Conservation (phyloP, 345 rosid genomes). For the Salix arbutifolia region DNA sequence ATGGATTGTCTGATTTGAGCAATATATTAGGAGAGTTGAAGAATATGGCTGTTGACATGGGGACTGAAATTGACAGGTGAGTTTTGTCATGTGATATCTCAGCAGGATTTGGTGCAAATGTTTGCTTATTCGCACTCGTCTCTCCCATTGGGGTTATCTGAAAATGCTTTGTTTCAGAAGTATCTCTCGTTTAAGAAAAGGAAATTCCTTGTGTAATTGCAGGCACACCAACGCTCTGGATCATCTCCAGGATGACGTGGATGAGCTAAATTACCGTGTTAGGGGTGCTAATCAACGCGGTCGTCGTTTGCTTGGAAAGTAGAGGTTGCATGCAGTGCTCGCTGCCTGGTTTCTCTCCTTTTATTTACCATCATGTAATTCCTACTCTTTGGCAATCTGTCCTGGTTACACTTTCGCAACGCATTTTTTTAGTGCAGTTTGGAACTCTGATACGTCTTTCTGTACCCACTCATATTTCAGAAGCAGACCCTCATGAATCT, state of each 20-base stretch:
- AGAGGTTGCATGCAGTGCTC: conserved; percentile 15
- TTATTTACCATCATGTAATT: background rate
- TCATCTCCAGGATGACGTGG: conserved; percentile 57
- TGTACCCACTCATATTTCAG: background rate
- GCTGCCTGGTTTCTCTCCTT: background rate
- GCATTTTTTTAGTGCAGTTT: too few relatives aligned
- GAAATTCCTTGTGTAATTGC: conserved; percentile 12
- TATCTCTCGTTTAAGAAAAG: background rate
- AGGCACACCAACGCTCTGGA: conserved; percentile 69
- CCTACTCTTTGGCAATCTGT: background rate
- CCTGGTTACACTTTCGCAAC: background rate
- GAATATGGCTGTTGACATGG: conserved; percentile 84
- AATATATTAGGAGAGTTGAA: conserved; percentile 67
- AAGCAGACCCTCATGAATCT: too few relatives aligned
- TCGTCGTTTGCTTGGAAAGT: conserved; percentile 72
- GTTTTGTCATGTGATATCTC: background rate
- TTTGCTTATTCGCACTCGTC: background rate
- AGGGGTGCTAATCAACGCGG: conserved; percentile 55
- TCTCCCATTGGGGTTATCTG: background rate
- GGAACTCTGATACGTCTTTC: too few relatives aligned
- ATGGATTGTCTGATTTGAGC: conserved; percentile 65
- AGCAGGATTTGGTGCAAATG: background rate
- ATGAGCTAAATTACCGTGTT: conserved; percentile 60
- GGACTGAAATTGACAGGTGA: conserved; percentile 72
- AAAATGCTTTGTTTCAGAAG: background rate